Conservation (phyloP, 208 protist species). For the Leishmania guyanensis region DNA sequence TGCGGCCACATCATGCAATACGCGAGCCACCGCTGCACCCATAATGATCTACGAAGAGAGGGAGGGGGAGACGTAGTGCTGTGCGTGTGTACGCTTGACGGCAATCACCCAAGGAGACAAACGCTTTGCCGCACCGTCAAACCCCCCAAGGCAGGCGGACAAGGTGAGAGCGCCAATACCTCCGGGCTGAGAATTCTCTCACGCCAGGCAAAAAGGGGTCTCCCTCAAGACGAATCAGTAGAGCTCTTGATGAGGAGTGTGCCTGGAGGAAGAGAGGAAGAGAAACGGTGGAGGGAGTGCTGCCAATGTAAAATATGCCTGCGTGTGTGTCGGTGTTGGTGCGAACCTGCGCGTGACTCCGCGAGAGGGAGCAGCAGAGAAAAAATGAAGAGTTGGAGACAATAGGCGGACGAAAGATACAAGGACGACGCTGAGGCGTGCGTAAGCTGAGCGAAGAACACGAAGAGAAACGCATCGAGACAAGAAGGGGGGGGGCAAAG, state of each 20-base stretch:
- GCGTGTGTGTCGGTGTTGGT: neutral
- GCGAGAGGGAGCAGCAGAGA: neutral
- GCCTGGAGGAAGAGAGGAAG: too few species aligned
- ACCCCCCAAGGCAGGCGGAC: too few species aligned
- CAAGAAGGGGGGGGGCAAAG: neutral
- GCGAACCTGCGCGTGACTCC: neutral
- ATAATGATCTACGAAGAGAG: neutral
- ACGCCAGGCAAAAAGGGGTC: neutral
- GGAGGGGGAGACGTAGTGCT: neutral
- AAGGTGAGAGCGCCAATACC: too few species aligned
- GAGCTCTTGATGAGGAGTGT: too few species aligned
- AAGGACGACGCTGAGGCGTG: neutral
- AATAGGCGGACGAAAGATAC: neutral
- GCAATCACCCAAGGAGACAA: too few species aligned
- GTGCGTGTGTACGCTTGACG: neutral
- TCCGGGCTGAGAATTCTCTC: too few species aligned
- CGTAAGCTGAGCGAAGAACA: neutral
- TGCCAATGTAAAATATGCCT: neutral
- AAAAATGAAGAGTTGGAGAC: neutral
- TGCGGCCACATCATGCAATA: slow-evolving; percentile 1
- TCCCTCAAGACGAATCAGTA: neutral
- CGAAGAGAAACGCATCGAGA: neutral
- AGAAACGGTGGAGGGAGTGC: too few species aligned
- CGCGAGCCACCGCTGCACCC: neutral
- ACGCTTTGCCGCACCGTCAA: neutral